Conservation (phyloP, 306 rosid genomes). For the Calophaca sinica region DNA sequence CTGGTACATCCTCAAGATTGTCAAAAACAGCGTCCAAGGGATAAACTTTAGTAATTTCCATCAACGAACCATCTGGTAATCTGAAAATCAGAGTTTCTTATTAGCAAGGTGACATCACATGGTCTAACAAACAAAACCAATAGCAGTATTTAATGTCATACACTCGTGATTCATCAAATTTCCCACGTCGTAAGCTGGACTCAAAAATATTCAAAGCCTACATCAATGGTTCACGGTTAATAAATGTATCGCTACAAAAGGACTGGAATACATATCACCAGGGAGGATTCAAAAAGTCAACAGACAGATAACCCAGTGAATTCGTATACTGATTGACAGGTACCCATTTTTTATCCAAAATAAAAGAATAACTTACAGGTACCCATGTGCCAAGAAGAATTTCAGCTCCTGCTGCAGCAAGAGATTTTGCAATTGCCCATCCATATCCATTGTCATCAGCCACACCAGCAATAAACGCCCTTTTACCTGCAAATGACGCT, state of each 20-base stretch:
- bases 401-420: slow-evolving; percentile 99
- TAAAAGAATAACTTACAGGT: slow-evolving; percentile 66
- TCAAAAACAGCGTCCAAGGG: slow-evolving; percentile 97
- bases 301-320: background rate
- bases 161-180: slow-evolving; percentile 89
- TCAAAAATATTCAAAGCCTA: slow-evolving; percentile 94
- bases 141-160: slow-evolving; percentile 52
- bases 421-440: slow-evolving; percentile 98
- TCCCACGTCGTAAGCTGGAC: slow-evolving; percentile 93
- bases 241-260: slow-evolving; percentile 35
- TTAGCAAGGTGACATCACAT: slow-evolving; percentile 37
- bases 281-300: background rate
- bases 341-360: slow-evolving; percentile 50
- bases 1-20: slow-evolving; percentile 91
- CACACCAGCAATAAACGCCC: slow-evolving; percentile 96
- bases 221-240: slow-evolving; percentile 45
- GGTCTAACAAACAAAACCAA: slow-evolving; percentile 26
- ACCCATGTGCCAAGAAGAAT: slow-evolving; percentile 99
- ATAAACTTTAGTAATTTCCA: slow-evolving; percentile 91
- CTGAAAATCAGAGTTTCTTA: slow-evolving; percentile 55
- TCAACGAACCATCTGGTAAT: slow-evolving; percentile 89
- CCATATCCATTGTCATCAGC: slow-evolving; percentile 99
- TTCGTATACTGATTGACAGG: slow-evolving; percentile 57
- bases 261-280: slow-evolving; percentile 18
- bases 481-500: slow-evolving; percentile 65